These are phyloP conservation scores for Lactifluus echinatus DNA, from an alignment of 768 basidiomycete species.

Conservation along the genomic window DNA sequence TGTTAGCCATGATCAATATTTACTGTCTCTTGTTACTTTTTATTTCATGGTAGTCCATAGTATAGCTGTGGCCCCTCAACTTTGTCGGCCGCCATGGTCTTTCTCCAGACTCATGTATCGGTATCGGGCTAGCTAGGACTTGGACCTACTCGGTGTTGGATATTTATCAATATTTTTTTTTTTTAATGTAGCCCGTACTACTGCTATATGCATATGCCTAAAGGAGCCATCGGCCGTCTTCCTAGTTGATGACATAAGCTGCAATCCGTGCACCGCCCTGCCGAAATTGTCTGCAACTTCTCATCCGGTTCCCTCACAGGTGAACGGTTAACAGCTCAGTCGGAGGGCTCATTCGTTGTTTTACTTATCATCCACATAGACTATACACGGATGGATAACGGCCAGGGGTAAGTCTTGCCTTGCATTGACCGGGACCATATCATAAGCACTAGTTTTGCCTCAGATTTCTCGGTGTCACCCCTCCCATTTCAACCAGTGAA, in stretches of 20 bases:
- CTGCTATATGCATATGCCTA: no score
- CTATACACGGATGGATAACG: conserved; percentile 11
- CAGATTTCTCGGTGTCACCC: conserved; percentile 77
- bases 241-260: conserved; percentile 9
- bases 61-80: neutral
- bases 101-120: no score
- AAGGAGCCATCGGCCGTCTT: no score
- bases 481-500: conserved; percentile 70
- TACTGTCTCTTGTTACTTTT: no score
- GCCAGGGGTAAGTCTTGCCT: conserved; percentile 6
- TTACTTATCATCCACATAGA: neutral
- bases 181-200: no score
- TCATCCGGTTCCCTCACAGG: neutral
- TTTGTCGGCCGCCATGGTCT: neutral
- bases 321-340: neutral
- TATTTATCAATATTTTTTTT: neutral
- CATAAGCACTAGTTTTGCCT: neutral
- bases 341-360: neutral
- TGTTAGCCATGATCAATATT: neutral
- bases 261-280: neutral
- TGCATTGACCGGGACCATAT: neutral
- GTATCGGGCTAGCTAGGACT: no score
- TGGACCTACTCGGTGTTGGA: no score
- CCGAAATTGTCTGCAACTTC: neutral
- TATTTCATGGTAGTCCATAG: no score